phyloP scores from a whole-genome alignment of 345 rosid genomes.

The Hibiscus tridactylites region DNA sequence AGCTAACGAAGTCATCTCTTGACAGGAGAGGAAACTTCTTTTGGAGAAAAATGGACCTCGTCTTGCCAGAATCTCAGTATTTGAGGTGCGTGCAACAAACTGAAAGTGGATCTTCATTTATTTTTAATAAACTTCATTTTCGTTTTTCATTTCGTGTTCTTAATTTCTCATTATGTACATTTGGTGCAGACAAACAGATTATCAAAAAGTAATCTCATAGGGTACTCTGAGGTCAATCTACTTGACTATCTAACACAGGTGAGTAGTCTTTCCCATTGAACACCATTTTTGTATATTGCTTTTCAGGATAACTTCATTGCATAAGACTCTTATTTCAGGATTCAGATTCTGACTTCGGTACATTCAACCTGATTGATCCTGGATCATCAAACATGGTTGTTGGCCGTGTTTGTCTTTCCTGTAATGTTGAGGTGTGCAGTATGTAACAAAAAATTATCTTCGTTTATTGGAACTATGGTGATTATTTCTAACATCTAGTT shows the following conservation, averaged over 20 bases:
- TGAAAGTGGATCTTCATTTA: background rate
- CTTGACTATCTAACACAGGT: slow-evolving; percentile 59
- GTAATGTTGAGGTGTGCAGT: slow-evolving; percentile 67
- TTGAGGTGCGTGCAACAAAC: slow-evolving; percentile 48
- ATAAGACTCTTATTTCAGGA: slow-evolving; percentile 41
- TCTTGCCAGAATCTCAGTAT: slow-evolving; percentile 72
- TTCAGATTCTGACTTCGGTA: slow-evolving; percentile 33
- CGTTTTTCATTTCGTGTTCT: background rate
- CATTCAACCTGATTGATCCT: slow-evolving; percentile 64
- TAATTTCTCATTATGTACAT: slow-evolving; percentile 4
- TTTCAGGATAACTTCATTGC: background rate
- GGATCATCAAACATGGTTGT: slow-evolving; percentile 44
- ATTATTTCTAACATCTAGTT: slow-evolving; percentile 15
- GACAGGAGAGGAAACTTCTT: slow-evolving; percentile 86
- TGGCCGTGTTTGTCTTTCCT: slow-evolving; percentile 65
- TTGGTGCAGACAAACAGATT: slow-evolving; percentile 74
- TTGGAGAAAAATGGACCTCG: slow-evolving; percentile 79
- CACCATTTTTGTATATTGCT: background rate
- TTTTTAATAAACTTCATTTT: background rate
- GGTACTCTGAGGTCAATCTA: slow-evolving; percentile 77
- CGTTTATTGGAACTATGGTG: background rate
- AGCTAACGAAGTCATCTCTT: slow-evolving; percentile 11
- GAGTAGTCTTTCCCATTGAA: slow-evolving; percentile 15
- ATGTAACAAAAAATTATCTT: background rate
- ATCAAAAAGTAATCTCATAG: slow-evolving; percentile 62